These are phyloP conservation scores for Teratosphaeria pseudoeucalypti DNA, from an alignment of 2,329 filamentous ascomycete species.

Conservation along the genomic window DNA sequence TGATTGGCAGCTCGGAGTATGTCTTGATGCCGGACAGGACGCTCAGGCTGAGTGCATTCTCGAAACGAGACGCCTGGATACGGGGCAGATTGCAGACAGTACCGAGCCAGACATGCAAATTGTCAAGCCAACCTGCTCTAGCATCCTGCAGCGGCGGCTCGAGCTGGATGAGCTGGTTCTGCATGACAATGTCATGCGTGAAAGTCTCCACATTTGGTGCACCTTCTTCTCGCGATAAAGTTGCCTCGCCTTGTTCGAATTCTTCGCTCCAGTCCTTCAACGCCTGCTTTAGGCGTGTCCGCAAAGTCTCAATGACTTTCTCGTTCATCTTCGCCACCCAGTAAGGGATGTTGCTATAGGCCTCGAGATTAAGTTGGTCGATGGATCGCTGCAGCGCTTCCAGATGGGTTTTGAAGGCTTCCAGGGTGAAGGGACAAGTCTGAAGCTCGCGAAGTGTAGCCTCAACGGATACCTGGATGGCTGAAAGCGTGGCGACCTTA, in stretches of 20 bases:
- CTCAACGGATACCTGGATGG: constrained; percentile 71
- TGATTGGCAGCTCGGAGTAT: constrained; percentile 75
- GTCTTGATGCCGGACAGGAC: constrained; percentile 45
- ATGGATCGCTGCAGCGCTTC: constrained; percentile 84
- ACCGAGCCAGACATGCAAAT: constrained; percentile 87
- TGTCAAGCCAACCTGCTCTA: constrained; percentile 83
- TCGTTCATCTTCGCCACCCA: constrained; percentile 86
- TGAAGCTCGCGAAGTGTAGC: constrained; percentile 75
- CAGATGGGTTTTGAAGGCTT: constrained; percentile 69
- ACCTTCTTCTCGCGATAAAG: constrained; percentile 34
- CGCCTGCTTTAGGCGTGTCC: constrained; percentile 72
- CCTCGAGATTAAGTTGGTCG: constrained; percentile 91
- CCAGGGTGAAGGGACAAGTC: constrained; percentile 69
- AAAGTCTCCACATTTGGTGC: constrained; percentile 60
- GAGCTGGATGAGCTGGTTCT: constrained; percentile 93
- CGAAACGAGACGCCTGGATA: constrained; percentile 90
- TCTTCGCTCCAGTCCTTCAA: constrained; percentile 78
- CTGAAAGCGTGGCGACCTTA: constrained; percentile 69
- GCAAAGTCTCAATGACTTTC: constrained; percentile 70
- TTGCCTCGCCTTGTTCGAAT: constrained; percentile 50
- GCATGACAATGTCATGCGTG: constrained; percentile 91
- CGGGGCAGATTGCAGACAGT: constrained; percentile 86
- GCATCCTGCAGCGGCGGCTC: constrained; percentile 89
- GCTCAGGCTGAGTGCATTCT: constrained; percentile 63
- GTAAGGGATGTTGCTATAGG: constrained; percentile 81